Conservation (phyloP, 495 filamentous ascomycete species). For the Penicillium bialowiezense region DNA sequence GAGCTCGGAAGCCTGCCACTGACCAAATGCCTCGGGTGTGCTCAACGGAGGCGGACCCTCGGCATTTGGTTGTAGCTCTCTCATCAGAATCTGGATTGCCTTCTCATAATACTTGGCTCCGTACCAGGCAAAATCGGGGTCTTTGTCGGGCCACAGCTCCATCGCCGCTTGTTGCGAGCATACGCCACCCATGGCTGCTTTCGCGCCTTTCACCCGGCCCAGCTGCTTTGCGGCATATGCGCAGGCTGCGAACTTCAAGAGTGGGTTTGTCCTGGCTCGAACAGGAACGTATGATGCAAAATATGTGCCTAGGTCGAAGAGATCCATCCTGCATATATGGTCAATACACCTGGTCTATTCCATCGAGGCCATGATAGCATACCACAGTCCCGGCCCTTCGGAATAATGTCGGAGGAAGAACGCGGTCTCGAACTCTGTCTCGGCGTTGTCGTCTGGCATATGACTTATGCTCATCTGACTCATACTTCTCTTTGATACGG, state of each 20-base stretch:
- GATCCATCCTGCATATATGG: constrained; percentile 54
- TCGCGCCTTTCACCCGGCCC: constrained; percentile 50
- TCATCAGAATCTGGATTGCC: constrained; percentile 60
- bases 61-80: constrained; percentile 50
- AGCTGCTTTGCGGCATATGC: constrained; percentile 62
- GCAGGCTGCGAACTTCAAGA: constrained; percentile 59
- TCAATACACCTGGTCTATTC: constrained; percentile 13
- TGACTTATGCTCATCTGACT: constrained; percentile 18
- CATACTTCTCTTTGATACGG: constrained; percentile 12
- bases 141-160: constrained; percentile 48
- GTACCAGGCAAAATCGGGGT: constrained; percentile 53
- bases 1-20: constrained; percentile 38
- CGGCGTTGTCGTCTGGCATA: constrained; percentile 28
- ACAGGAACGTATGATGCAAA: constrained; percentile 60
- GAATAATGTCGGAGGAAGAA: constrained; percentile 62
- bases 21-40: constrained; percentile 34
- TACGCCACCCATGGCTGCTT: constrained; percentile 47
- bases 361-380: constrained; percentile 13
- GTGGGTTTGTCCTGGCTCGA: constrained; percentile 51
- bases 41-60: constrained; percentile 36
- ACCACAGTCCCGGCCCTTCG: constrained; percentile 58
- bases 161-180: constrained; percentile 49
- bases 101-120: constrained; percentile 62
- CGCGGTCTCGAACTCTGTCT: constrained; percentile 55
- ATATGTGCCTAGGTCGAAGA: constrained; percentile 59